These are phyloP conservation scores for Sarocladium strictum DNA, from an alignment of 2,329 filamentous ascomycete species.

Conservation along the genomic window DNA sequence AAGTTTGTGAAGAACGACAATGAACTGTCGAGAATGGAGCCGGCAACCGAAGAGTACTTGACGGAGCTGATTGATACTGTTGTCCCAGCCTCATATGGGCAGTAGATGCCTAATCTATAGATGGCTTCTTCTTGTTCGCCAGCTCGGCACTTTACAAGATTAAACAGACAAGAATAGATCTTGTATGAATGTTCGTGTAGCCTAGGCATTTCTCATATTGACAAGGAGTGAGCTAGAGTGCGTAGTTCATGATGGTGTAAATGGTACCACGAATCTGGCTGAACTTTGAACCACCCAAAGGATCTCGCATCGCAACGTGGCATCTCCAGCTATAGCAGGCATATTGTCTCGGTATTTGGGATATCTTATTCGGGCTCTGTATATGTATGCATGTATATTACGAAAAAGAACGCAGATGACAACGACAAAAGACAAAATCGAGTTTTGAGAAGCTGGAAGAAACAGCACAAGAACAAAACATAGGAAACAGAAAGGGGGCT, in stretches of 20 bases:
- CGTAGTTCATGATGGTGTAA: too few species aligned
- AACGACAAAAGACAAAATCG: neutral
- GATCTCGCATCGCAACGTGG: neutral
- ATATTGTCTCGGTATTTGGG: neutral
- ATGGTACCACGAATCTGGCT: too few species aligned
- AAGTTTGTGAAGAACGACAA: conserved; percentile 34
- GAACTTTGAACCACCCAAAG: too few species aligned
- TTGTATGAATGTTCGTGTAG: too few species aligned
- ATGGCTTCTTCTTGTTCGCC: too few species aligned
- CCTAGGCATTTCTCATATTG: too few species aligned
- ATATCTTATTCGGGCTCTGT: conserved; percentile 1
- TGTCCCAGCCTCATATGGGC: too few species aligned
- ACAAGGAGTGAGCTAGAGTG: too few species aligned
- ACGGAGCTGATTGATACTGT: conserved; percentile 24
- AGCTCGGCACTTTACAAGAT: too few species aligned
- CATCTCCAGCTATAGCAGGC: neutral
- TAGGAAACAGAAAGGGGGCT: neutral
- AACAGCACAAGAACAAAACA: neutral
- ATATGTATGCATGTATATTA: conserved; percentile 3
- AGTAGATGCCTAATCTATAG: too few species aligned
- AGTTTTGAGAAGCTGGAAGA: neutral
- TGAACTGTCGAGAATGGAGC: conserved; percentile 38
- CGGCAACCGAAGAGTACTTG: conserved; percentile 30
- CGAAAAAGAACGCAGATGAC: neutral
- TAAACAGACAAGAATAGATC: too few species aligned